phyloP scores from a whole-genome alignment of 768 basidiomycete species.

The Tulasnella sp. region DNA sequence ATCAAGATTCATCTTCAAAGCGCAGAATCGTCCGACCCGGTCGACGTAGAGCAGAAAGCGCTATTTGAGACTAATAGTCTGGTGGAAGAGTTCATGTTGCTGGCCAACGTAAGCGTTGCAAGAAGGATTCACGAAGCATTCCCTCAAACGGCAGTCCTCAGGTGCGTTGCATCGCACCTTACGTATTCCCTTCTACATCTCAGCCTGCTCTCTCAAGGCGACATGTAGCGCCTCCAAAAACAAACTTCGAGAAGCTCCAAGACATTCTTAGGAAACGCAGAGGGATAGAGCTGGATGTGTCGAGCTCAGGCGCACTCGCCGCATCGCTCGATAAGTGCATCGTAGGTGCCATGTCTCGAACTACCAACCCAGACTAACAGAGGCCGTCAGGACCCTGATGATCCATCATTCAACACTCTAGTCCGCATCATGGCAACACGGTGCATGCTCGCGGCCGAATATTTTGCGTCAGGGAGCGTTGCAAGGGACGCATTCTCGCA shows the following conservation, averaged over 20 bases:
- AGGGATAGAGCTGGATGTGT: conserved; percentile 75
- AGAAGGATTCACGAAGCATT: conserved; percentile 85
- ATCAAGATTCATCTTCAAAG: conserved; percentile 94
- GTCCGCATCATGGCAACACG: conserved; percentile 98
- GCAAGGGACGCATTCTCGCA: conserved; percentile 87
- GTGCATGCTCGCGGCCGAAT: conserved; percentile 97
- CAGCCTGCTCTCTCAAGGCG: conserved; percentile 38
- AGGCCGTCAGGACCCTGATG: conserved; percentile 50
- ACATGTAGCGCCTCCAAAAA: conserved; percentile 80
- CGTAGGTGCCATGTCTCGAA: conserved; percentile 35
- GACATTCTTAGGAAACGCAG: conserved; percentile 83
- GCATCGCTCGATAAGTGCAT: conserved; percentile 78
- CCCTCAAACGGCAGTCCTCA: conserved; percentile 88
- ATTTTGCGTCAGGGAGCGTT: conserved; percentile 94
- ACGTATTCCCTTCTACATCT: not conserved
- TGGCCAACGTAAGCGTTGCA: conserved; percentile 94
- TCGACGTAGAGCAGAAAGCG: conserved; percentile 95
- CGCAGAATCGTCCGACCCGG: conserved; percentile 86
- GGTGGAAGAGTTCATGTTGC: conserved; percentile 98
- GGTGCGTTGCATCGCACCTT: conserved; percentile 37
- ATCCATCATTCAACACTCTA: conserved; percentile 91
- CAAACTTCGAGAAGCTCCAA: conserved; percentile 92
- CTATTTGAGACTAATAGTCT: conserved; percentile 86
- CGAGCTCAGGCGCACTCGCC: conserved; percentile 82
- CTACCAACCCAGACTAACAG: conserved; percentile 10